Evolutionary conservation across 2,329 filamentous ascomycete species (phyloP).

Genomic region (Diaporthe destruens): DNA sequence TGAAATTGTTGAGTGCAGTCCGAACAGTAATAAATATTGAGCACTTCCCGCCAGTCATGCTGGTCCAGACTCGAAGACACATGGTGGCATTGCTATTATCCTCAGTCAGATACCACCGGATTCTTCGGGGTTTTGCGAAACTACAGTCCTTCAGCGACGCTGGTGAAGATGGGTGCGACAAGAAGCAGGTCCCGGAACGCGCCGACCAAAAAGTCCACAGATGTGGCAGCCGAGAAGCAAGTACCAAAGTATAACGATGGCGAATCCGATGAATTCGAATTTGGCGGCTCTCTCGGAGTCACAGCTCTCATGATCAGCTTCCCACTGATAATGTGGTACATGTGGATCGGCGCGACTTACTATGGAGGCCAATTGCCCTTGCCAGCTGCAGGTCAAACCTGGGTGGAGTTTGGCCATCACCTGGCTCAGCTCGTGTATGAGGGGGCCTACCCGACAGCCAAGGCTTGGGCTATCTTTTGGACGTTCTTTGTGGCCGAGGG

Average conservation of each 20-base stretch:
- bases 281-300: constrained; percentile 88
- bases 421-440: constrained; percentile 81
- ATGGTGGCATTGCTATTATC: neutral
- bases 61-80: neutral
- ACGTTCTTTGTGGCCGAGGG: constrained; percentile 88
- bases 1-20: neutral
- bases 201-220: neutral
- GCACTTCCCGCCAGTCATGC: neutral
- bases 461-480: constrained; percentile 97
- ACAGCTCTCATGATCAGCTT: constrained; percentile 90
- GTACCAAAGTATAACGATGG: constrained; percentile 53
- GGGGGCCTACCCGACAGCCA: constrained; percentile 83
- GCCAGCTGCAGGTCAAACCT: constrained; percentile 74
- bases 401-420: constrained; percentile 78
- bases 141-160: neutral
- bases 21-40: constrained; percentile 12
- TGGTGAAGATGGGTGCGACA: neutral
- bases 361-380: constrained; percentile 87
- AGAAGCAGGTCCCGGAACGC: constrained; percentile 18
- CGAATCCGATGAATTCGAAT: constrained; percentile 78
- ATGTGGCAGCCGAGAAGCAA: neutral
- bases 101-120: neutral
- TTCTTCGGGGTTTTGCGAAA: neutral
- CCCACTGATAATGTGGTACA: constrained; percentile 96
- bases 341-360: constrained; percentile 97